These are phyloP conservation scores for Termitomyces heimii DNA, from an alignment of 768 basidiomycete genomes.

Conservation along the genomic window DNA sequence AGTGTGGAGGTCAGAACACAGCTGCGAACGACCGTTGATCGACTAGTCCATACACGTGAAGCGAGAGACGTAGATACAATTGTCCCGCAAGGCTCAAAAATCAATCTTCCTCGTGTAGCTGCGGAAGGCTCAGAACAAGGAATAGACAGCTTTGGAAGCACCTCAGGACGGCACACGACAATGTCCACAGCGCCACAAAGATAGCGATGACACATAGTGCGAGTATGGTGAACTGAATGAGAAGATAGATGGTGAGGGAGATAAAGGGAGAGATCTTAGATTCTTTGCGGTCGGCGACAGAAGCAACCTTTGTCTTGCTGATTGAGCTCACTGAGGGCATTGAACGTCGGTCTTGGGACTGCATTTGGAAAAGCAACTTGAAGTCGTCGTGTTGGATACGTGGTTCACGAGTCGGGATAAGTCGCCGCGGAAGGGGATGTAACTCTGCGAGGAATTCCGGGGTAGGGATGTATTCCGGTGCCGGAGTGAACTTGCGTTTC, in stretches of 20 bases:
- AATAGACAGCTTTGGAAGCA: not conserved
- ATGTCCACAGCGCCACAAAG: not conserved
- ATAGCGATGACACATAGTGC: not conserved
- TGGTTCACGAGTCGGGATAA: not conserved
- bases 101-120: not conserved
- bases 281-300: not conserved
- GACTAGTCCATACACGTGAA: no score
- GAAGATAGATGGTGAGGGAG: not conserved
- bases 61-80: not conserved
- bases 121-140: not conserved
- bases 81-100: not conserved
- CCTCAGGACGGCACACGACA: not conserved
- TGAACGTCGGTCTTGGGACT: not conserved
- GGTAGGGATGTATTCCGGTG: not conserved
- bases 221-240: conserved; percentile 7
- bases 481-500: conserved; percentile 1
- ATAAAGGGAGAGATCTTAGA: not conserved
- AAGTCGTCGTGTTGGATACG: conserved; percentile 8
- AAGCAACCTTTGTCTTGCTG: not conserved
- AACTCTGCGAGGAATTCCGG: not conserved
- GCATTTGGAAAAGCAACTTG: not conserved
- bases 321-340: not conserved
- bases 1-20: no score
- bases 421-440: not conserved
- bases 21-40: not conserved